Evolutionary conservation across 345 rosid species (phyloP).

Genomic region (Xanthoceras sorbifolium): DNA sequence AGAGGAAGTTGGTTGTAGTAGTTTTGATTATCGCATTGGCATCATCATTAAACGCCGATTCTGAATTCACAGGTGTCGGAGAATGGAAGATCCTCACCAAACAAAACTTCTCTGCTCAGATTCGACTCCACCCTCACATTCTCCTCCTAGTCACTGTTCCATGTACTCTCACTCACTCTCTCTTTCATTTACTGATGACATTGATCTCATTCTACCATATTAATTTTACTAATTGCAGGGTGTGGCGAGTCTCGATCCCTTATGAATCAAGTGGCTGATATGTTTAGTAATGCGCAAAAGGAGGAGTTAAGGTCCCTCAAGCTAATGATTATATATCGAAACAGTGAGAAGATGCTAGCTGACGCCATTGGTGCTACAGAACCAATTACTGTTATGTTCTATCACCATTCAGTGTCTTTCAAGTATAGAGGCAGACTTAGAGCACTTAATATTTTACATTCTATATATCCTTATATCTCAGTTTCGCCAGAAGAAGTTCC

Average conservation of each 20-base stretch:
- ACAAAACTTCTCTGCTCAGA: conserved; percentile 84
- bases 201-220: neutral
- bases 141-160: conserved; percentile 79
- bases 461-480: conserved; percentile 50
- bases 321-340: conserved; percentile 59
- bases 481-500: conserved; percentile 59
- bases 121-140: conserved; percentile 66
- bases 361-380: conserved; percentile 67
- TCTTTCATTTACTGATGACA: neutral
- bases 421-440: conserved; percentile 69
- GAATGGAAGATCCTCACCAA: conserved; percentile 71
- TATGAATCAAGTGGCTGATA: conserved; percentile 53
- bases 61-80: conserved; percentile 29
- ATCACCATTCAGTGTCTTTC: conserved; percentile 63
- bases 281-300: conserved; percentile 27
- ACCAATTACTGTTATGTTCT: conserved; percentile 52
- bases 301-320: conserved; percentile 53
- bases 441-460: conserved; percentile 55
- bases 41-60: neutral
- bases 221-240: conserved; percentile 47
- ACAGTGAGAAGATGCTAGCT: conserved; percentile 62
- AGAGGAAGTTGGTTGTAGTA: too few species aligned
- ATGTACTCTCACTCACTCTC: conserved; percentile 38
- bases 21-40: neutral
- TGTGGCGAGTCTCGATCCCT: conserved; percentile 86